Conservation (phyloP, 805 yeast species). For the Metschnikowia kunwiensis region DNA sequence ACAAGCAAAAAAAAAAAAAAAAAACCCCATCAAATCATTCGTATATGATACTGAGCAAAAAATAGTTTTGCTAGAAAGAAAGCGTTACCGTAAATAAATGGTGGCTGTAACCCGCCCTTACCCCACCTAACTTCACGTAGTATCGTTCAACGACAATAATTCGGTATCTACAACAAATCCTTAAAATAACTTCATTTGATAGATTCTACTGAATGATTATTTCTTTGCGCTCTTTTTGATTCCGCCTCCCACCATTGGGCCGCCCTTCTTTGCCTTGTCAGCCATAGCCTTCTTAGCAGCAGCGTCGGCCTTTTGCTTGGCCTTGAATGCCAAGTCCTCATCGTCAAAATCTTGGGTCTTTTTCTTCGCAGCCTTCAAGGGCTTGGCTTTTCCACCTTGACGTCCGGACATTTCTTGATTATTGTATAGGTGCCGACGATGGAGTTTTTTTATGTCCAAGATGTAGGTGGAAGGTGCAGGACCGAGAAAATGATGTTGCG, state of each 20-base stretch:
- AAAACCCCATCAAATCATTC: no score
- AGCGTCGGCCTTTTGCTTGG: conserved; percentile 92
- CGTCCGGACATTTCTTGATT: conserved; percentile 74
- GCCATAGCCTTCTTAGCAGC: conserved; percentile 91
- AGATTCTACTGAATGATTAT: conserved; percentile 4
- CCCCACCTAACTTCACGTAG: no score
- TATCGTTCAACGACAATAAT: no score
- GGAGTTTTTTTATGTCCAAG: background rate
- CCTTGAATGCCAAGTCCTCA: conserved; percentile 86
- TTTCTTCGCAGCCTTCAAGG: conserved; percentile 84
- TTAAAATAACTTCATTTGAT: no score
- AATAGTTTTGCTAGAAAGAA: no score
- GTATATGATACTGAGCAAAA: no score
- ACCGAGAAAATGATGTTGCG: no score
- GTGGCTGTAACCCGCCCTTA: no score
- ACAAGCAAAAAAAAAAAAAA: no score
- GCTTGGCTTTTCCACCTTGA: conserved; percentile 97
- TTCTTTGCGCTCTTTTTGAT: conserved; percentile 77
- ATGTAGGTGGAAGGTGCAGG: background rate
- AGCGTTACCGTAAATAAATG: no score
- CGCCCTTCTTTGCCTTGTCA: conserved; percentile 81
- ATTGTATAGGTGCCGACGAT: background rate
- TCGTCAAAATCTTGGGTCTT: conserved; percentile 73
- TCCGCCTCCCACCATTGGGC: conserved; percentile 91
- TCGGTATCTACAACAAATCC: no score